Base-by-base conservation (phyloP, 768 basidiomycete genomes). In the Tricholoma bakamatsutake region DNA sequence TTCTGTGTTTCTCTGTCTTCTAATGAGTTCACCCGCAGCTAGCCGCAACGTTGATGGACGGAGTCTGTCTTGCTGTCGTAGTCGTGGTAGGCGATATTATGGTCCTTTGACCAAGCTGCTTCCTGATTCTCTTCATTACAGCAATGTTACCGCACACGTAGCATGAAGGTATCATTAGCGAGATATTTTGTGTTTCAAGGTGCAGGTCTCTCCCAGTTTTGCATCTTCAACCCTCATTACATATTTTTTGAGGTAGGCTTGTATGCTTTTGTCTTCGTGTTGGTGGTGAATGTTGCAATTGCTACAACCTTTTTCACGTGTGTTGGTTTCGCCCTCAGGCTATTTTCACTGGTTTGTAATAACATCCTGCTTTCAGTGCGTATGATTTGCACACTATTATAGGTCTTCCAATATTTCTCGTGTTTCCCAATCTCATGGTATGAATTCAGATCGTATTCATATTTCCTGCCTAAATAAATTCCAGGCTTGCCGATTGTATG, bases 161-260 rank as follows among this genome's bases (percentile, higher is more conserved):
- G 61, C 46, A 58, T 61, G 37, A 66, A 71, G 33, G 59, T 72
- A 21, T 68, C 72, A 8, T 56, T 74, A 6, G 73, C 64, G 2
- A 62, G 65, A 17, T 72, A 72, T 54, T 74, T 76, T 51, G 62
- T 74, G 9, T 64, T 58, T 27, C 75, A 76, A 68, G 75, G 75
- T 69, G 33, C 12, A 57, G 47, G 13, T n/a, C 28, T 9, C 30
- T 11, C 27, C 4, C 9, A 49, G 18, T 30, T 40, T 9, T 28
- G 5, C 12, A 15, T 33, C 12, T 13, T 4, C 13, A 27, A 49
- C 24, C 46, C 17, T 45, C 24, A 8, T 39, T 21, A n/a, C 35
- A 13, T 28, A 24, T 31, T 35, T 17, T 54, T 17, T 49, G 28
- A 43, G 15, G 6, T 33, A 76, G 75, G 75, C 27, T 58, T 75